A percentile compares a stretch with the other conserved stretches of the same genome.
phyloP scores from a whole-genome alignment of 345 rosid genomes.

The Physaria fendleri region DNA sequence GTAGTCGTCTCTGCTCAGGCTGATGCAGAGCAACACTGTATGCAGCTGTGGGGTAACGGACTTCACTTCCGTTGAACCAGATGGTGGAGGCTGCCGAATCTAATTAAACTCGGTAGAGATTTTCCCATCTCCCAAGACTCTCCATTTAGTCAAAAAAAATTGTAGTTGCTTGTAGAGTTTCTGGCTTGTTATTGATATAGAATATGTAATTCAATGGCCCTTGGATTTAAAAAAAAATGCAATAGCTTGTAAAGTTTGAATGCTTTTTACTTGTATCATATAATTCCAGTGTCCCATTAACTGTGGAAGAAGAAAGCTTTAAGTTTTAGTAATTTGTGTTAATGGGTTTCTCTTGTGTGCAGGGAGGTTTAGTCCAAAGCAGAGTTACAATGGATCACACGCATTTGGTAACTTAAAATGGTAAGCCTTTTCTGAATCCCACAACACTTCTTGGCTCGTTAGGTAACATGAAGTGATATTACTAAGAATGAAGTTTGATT shows the following conservation, averaged over 20 bases:
- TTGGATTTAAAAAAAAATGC: not conserved
- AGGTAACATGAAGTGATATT: not conserved
- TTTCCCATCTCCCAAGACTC: slow-evolving; percentile 1
- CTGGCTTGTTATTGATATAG: not conserved
- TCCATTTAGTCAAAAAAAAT: not conserved
- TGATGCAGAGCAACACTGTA: slow-evolving; percentile 93
- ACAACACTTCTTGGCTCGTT: not conserved
- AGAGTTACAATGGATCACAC: slow-evolving; percentile 47
- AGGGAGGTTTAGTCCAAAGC: slow-evolving; percentile 46
- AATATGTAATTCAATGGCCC: slow-evolving; percentile 1
- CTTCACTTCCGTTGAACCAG: slow-evolving; percentile 92
- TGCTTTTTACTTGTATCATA: not conserved
- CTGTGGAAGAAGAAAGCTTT: not conserved
- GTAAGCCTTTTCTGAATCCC: slow-evolving; percentile 29
- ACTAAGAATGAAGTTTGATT: not conserved
- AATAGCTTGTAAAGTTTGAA: not conserved
- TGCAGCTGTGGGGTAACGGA: slow-evolving; percentile 90
- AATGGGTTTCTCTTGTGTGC: slow-evolving; percentile 10
- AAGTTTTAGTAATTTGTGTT: not conserved
- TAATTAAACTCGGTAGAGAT: slow-evolving; percentile 9
- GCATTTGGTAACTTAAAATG: slow-evolving; percentile 43
- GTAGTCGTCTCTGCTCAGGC: slow-evolving; percentile 90
- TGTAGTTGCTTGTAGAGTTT: slow-evolving; percentile 1
- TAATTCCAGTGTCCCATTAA: not conserved
- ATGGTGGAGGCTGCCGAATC: slow-evolving; percentile 76